Percentiles rank a stretch among this genome's conserved stretches.
Conservation (phyloP, 2,329 filamentous ascomycete species). For the Aspergillus awamori region DNA sequence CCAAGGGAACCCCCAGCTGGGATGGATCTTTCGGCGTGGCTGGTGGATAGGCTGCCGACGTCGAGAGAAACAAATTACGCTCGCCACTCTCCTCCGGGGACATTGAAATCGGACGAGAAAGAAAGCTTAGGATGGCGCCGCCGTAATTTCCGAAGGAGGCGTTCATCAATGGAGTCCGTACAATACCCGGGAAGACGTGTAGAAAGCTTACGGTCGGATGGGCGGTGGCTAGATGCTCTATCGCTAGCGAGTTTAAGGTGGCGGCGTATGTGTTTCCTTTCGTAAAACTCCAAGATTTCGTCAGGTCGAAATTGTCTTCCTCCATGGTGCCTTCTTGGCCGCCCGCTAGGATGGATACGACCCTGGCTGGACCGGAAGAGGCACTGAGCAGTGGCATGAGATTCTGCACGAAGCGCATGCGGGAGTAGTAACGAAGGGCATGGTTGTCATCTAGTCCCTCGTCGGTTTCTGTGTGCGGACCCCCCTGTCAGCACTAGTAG, state of each 20-base stretch:
- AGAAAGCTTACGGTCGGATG: slow-evolving; percentile 53
- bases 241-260: slow-evolving; percentile 50
- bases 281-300: slow-evolving; percentile 14
- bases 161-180: slow-evolving; percentile 48
- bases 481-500: background rate
- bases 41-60: slow-evolving; percentile 38
- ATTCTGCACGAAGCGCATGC: slow-evolving; percentile 59
- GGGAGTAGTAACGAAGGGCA: slow-evolving; percentile 60
- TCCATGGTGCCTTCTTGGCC: slow-evolving; percentile 55
- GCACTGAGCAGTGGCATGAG: slow-evolving; percentile 58
- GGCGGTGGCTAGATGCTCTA: slow-evolving; percentile 52
- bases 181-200: slow-evolving; percentile 52
- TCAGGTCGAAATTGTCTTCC: slow-evolving; percentile 52
- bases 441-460: slow-evolving; percentile 60
- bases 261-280: slow-evolving; percentile 50
- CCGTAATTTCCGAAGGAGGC: slow-evolving; percentile 31
- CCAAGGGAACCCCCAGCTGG: slow-evolving; percentile 17
- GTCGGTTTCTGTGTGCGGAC: slow-evolving; percentile 52
- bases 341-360: slow-evolving; percentile 58
- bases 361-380: slow-evolving; percentile 54
- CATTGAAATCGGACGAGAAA: slow-evolving; percentile 21
- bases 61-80: slow-evolving; percentile 49
- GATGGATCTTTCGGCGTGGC: slow-evolving; percentile 4
- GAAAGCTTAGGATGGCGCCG: slow-evolving; percentile 23
- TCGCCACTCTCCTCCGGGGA: slow-evolving; percentile 46